These are phyloP conservation scores for Lycium ferocissimum DNA, from an alignment of 257 asterid species.

Conservation along the genomic window DNA sequence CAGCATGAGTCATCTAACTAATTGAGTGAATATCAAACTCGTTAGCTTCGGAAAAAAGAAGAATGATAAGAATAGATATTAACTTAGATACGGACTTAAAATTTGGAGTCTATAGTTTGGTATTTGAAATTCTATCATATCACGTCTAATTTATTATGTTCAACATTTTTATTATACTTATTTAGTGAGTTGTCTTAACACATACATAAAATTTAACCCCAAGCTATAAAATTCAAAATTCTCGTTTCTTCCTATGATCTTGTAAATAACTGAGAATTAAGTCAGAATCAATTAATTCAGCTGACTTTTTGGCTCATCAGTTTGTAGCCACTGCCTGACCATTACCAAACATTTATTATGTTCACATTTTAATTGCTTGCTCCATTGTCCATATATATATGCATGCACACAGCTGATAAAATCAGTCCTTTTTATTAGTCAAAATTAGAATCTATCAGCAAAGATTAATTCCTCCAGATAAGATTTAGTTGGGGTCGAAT, in stretches of 20 bases:
- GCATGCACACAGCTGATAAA: not conserved
- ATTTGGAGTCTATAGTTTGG: too few species aligned
- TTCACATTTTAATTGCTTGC: not conserved
- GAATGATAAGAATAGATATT: too few species aligned
- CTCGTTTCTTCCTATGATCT: not conserved
- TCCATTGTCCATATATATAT: not conserved
- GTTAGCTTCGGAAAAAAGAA: too few species aligned
- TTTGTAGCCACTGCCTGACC: not conserved
- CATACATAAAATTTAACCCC: too few species aligned
- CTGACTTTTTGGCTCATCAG: constrained; percentile 17
- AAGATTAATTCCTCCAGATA: constrained; percentile 27
- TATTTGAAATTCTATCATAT: not conserved
- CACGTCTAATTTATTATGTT: not conserved
- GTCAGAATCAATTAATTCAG: not conserved
- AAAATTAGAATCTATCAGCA: constrained; percentile 26
- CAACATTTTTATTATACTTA: not conserved
- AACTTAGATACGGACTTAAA: too few species aligned
- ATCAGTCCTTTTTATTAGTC: constrained; percentile 22
- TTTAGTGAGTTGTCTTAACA: not conserved
- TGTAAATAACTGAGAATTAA: not conserved
- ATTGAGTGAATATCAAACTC: too few species aligned
- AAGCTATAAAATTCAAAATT: too few species aligned
- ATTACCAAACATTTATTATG: constrained; percentile 3
- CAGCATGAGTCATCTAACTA: too few species aligned
- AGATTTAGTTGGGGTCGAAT: constrained; percentile 29